Evolutionary conservation across 306 rosid genomes (phyloP), one percentile per base, ranked within the genome.

Genomic region (Sphenostylis stenocarpa): DNA sequence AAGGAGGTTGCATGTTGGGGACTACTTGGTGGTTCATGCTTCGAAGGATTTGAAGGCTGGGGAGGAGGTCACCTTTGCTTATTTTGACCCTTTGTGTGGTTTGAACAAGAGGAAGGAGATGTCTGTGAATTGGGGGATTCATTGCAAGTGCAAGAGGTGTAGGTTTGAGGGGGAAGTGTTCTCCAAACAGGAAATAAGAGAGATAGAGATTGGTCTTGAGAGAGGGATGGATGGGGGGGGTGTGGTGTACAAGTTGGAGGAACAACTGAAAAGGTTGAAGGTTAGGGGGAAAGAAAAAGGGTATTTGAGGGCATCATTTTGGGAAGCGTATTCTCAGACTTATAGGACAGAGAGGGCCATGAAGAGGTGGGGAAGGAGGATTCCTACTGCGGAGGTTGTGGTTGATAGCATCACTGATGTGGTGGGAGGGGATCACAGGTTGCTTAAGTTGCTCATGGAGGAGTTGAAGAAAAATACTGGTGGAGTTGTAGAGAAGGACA

Each of bases 1-100:
- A 14, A 86, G 96, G 81, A 86, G 97, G 0, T 52, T 90, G 58
- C 99, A 95, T 60, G 88, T 89, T 4, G 99, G 97, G 71, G 97
- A 92, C 62, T 80, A 89, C 80, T 84, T 88, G 71, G 67, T 89
- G 31, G 87, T 90, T 78, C 97, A 90, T 83, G 89, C 97, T 62
- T 89, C 97, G 0, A 90, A 91, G 73, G 98, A 95, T 77, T 67
- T 95, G 39, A 90, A 89, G 63, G 89, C 94, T 4, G 93, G 90
- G 31, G 97, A 92, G 83, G 98, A 95, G 86, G 51, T 95, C n/a
- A 87, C 90, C 28, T 86, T 89, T 53, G 84, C 93, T 0, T 95
- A 95, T 77, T 79, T 90, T 1, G 96, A 92, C 11, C 87, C 89
- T 3, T 74, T 95, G 67, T 78, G 70, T 39, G 81, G 86, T 0